Conservation (phyloP, 192 early-diverging fungal genomes). For the Podila epicladia region DNA sequence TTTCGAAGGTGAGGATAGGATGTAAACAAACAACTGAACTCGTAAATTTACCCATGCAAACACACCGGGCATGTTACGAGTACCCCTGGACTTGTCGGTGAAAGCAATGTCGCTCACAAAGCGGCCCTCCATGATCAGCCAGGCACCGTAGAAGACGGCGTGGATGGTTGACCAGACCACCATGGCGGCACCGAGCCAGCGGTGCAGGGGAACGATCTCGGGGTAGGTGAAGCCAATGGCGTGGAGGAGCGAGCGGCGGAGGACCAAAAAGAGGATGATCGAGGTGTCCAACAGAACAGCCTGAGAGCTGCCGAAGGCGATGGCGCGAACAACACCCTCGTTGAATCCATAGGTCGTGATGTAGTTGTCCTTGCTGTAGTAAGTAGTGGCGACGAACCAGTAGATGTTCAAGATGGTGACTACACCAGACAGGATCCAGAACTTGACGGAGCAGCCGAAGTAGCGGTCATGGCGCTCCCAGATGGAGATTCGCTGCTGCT, state of each 20-base stretch:
- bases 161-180: slow-evolving; percentile 34
- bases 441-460: slow-evolving; percentile 24
- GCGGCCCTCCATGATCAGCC: slow-evolving; percentile 9
- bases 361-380: not conserved
- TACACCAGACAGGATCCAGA: slow-evolving; percentile 13
- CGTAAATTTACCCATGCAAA: slow-evolving; percentile 36
- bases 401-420: slow-evolving; percentile 31
- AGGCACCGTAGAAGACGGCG: slow-evolving; percentile 18
- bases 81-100: slow-evolving; percentile 36
- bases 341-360: not conserved
- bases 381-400: slow-evolving; percentile 32
- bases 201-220: slow-evolving; percentile 39
- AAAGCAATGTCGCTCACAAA: slow-evolving; percentile 30
- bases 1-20: not conserved
- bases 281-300: slow-evolving; percentile 40
- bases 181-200: slow-evolving; percentile 41
- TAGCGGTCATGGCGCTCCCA: slow-evolving; percentile 47
- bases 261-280: slow-evolving; percentile 44
- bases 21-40: not conserved
- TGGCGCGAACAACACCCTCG: slow-evolving; percentile 5
- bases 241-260: slow-evolving; percentile 44
- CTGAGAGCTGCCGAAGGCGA: slow-evolving; percentile 34
- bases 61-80: slow-evolving; percentile 46
- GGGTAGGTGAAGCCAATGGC: slow-evolving; percentile 36
- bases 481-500: slow-evolving; percentile 25